Conservation (phyloP, 2,329 filamentous ascomycete genomes). For the Hyphodiscus sp. region DNA sequence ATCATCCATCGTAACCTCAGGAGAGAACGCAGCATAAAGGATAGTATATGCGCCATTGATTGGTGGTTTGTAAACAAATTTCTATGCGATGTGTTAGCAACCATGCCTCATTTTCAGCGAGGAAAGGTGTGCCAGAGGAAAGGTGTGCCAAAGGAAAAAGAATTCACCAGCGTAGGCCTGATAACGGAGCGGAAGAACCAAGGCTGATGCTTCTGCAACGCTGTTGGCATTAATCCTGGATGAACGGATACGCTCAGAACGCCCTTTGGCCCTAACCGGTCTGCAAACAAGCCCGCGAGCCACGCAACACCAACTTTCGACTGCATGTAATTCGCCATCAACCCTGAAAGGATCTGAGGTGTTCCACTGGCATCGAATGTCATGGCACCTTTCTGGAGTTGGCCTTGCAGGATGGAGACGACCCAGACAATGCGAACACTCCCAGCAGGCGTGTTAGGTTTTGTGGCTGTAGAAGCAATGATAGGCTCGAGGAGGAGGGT, state of each 20-base stretch:
- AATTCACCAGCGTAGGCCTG: no score
- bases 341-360: neutral
- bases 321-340: neutral
- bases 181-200: neutral
- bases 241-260: neutral
- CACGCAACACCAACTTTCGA: neutral
- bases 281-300: neutral
- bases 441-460: no score
- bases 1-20: neutral
- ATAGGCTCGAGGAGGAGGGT: neutral
- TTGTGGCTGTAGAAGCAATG: neutral
- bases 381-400: neutral
- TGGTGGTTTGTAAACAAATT: neutral
- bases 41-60: neutral
- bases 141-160: neutral
- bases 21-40: neutral
- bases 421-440: neutral
- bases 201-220: neutral
- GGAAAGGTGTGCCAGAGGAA: neutral
- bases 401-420: neutral
- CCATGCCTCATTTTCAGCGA: neutral
- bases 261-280: neutral
- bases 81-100: neutral
- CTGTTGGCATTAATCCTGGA: neutral
- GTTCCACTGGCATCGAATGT: neutral